Base-by-base conservation (phyloP, 306 rosid species). In the Lathyrus aphaca region DNA sequence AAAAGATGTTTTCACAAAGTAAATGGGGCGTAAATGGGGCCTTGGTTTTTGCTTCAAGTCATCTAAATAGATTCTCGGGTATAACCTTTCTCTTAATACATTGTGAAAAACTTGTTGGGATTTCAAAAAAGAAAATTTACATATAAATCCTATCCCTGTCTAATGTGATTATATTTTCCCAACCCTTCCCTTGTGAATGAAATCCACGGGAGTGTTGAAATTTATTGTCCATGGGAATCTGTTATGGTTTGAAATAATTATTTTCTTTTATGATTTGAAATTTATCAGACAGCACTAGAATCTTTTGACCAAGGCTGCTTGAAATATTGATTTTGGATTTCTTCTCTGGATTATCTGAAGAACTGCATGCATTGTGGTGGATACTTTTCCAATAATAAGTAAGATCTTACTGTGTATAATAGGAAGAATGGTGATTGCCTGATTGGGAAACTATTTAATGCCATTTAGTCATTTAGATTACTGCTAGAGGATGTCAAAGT, bases 371-470 rank as follows among this genome's bases (percentile, higher is more conserved):
- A 38, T 1, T 32, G 48, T 66, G 70, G 55, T 49, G 62, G 54
- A 70, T 75, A 29, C n/a, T 64, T 70, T 65, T 21, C 29, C 8
- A 3, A 29, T 64, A 18, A 50, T 43, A 30, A 7, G 12, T 66
- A 45, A 21, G 57, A 38, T 69, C 50, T 49, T 46, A 25, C 19
- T 62, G 44, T 46, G 50, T 12, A 10, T 64, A 71, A 62, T 48
- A 30, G 18, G 39, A 40, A 73, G 66, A 71, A 60, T 53, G 13
- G 62, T 51, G 29, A 72, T 50, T 51, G 44, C 38, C 58, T 29
- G 37, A 65, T 59, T 60, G 63, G 43, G 29, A 27, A 23, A 65
- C 45, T 49, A 15, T 66, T 58, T n/a, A 66, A 48, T 54, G 50
- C 56, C 66, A 32, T 71, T 48, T 30, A 30, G 40, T 45, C 18